Percentiles rank a stretch among this genome's conserved stretches.
Conservation (phyloP, 2,329 filamentous ascomycete species). For the Bipolaris sorokiniana region DNA sequence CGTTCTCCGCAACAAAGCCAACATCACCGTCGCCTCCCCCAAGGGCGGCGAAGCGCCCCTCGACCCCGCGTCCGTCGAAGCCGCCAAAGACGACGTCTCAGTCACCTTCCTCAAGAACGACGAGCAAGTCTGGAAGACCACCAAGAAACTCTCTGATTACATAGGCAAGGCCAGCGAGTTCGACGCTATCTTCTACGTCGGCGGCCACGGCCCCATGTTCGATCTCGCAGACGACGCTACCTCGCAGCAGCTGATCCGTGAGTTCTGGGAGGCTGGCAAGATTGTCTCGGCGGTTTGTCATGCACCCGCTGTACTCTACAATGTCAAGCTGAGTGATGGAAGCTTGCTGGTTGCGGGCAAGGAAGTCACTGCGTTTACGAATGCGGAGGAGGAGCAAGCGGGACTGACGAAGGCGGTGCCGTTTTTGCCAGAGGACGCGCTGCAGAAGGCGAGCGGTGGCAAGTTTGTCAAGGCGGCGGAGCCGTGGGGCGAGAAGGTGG, state of each 20-base stretch:
- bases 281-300: conserved; percentile 72
- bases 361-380: conserved; percentile 66
- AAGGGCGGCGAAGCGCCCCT: conserved; percentile 49
- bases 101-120: conserved; percentile 57
- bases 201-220: conserved; percentile 69
- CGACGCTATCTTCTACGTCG: conserved; percentile 65
- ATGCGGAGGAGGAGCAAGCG: conserved; percentile 60
- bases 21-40: conserved; percentile 50
- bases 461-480: conserved; percentile 63
- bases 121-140: conserved; percentile 67
- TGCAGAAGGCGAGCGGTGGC: conserved; percentile 58
- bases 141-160: conserved; percentile 63
- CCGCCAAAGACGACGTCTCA: conserved; percentile 57
- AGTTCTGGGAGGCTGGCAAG: conserved; percentile 68
- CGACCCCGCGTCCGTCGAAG: conserved; percentile 46
- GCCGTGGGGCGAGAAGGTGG: conserved; percentile 55
- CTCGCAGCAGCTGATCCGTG: conserved; percentile 65
- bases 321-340: conserved; percentile 60
- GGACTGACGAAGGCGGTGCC: conserved; percentile 57
- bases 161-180: conserved; percentile 65
- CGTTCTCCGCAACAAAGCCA: conserved; percentile 45
- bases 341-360: conserved; percentile 62
- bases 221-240: conserved; percentile 65
- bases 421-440: conserved; percentile 66
- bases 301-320: conserved; percentile 67